Evolutionary conservation across 345 rosid species (phyloP).

Genomic region (Iberis pinnata): DNA sequence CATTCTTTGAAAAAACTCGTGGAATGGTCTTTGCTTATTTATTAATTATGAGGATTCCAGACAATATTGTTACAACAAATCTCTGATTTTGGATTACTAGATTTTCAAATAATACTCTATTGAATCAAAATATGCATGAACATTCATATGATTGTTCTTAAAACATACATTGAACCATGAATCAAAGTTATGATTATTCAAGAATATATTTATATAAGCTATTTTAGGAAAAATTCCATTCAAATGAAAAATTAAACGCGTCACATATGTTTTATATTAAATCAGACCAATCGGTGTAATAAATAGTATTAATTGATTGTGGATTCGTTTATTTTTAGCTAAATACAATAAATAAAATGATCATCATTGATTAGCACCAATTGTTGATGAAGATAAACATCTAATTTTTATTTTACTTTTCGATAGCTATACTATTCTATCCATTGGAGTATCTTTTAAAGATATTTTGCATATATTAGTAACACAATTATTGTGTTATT

Average conservation of each 20-base stretch:
- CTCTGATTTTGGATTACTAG: conserved; percentile 25
- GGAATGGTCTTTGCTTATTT: conserved; percentile 5
- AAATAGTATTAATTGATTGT: no score
- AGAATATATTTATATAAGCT: conserved; percentile 6
- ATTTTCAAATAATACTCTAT: conserved; percentile 4
- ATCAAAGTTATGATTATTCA: background rate
- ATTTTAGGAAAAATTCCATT: conserved; percentile 18
- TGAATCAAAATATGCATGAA: conserved; percentile 14
- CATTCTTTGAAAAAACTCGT: conserved; percentile 3
- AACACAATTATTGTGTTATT: no score
- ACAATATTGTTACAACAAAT: conserved; percentile 27
- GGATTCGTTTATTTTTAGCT: no score
- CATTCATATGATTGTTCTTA: conserved; percentile 22
- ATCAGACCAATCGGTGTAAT: no score
- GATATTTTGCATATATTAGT: no score
- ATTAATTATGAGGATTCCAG: conserved; percentile 24
- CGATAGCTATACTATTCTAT: no score
- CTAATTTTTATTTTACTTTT: no score
- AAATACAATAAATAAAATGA: no score
- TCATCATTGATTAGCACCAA: no score
- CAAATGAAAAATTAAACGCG: background rate
- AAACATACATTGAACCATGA: conserved; percentile 23
- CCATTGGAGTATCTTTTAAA: no score
- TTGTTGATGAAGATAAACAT: no score
- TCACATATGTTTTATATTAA: background rate